phyloP scores from a whole-genome alignment of 768 basidiomycete species.

The Amanita phalloides region DNA sequence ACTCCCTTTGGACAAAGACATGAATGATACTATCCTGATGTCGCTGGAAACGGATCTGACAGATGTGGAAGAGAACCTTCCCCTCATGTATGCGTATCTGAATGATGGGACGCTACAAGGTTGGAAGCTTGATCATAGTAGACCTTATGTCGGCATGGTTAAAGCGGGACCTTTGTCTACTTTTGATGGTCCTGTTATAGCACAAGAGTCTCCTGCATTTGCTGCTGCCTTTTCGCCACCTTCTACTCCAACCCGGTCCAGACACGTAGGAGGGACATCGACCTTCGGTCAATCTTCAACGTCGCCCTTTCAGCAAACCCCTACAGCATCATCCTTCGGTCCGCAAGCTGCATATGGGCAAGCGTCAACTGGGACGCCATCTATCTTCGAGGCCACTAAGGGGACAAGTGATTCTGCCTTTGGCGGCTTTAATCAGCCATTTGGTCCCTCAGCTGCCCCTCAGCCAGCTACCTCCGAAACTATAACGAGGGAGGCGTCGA shows the following conservation, averaged over 20 bases:
- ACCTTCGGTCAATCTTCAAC: slow-evolving; percentile 22
- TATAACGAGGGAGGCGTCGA: slow-evolving; percentile 36
- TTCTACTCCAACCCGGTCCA: slow-evolving; percentile 5
- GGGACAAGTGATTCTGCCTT: slow-evolving; percentile 12
- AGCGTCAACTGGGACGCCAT: slow-evolving; percentile 17
- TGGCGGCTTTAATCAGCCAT: slow-evolving; percentile 9
- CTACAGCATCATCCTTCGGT: slow-evolving; percentile 4
- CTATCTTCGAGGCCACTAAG: slow-evolving; percentile 5
- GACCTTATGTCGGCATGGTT: slow-evolving; percentile 49
- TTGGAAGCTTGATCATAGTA: slow-evolving; percentile 58
- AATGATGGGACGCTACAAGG: slow-evolving; percentile 71
- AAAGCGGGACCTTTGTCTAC: slow-evolving; percentile 6
- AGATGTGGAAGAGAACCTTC: slow-evolving; percentile 28
- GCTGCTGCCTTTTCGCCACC: slow-evolving; percentile 4
- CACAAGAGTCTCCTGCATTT: slow-evolving; percentile 7
- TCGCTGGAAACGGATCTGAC: slow-evolving; percentile 61
- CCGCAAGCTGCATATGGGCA: slow-evolving; percentile 15
- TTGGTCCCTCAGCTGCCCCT: slow-evolving; percentile 9
- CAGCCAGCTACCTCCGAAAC: slow-evolving; percentile 14
- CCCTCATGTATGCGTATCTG: slow-evolving; percentile 65
- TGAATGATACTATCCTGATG: slow-evolving; percentile 60
- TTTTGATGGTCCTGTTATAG: not conserved
- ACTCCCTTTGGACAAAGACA: slow-evolving; percentile 57
- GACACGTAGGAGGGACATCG: slow-evolving; percentile 8
- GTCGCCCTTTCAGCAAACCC: slow-evolving; percentile 11